Evolutionary conservation across 2,329 filamentous ascomycete genomes (phyloP), one percentile per base, ranked within the genome.

Genomic region (Curvularia lunata): DNA sequence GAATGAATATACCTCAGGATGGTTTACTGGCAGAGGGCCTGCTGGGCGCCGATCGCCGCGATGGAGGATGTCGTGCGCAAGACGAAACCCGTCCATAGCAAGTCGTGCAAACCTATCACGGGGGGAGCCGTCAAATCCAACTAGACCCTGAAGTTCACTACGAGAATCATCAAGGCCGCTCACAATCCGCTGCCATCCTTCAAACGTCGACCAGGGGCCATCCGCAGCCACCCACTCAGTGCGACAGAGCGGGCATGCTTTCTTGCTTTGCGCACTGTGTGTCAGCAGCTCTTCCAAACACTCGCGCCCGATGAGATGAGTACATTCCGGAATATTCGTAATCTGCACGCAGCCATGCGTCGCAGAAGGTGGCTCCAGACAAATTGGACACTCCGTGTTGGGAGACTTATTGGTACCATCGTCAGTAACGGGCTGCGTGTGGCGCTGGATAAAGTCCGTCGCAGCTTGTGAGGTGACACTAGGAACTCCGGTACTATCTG

Each of bases 231-330:
- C 37, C 61, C 64, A 70, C 21, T 60, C 47, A 2, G 62, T 54
- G 9, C 66, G 63, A 41, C 67, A 69, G 1, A 69, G 28, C 7
- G 62, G 66, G 40, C 67, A 69, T 10, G 40, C 46, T 34, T 64
- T 70, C 21, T 59, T 13, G 25, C 25, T 27, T 16, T 43, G 42
- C 5, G 58, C 54, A 5, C 57, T 21, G 3, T 19, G 41, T 4
- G 28, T 40, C 5, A 71, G 50, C 2, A 66, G 48, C 2, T 50
- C 41, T 5, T 49, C 34, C 4, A 70, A 49, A 41, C 25, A 71
- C 2, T 47, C 28, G 4, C 48, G 19, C 4, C 69, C 65, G 18
- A 70, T 56, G 5, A 65, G 16, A 40, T 71, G 69, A 3, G 23
- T 51, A 40, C 69, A 71, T 1, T 56, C 61, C 0, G 34, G 10